Conservation (phyloP, 2,329 filamentous ascomycete species). For the Botrytis byssoidea region DNA sequence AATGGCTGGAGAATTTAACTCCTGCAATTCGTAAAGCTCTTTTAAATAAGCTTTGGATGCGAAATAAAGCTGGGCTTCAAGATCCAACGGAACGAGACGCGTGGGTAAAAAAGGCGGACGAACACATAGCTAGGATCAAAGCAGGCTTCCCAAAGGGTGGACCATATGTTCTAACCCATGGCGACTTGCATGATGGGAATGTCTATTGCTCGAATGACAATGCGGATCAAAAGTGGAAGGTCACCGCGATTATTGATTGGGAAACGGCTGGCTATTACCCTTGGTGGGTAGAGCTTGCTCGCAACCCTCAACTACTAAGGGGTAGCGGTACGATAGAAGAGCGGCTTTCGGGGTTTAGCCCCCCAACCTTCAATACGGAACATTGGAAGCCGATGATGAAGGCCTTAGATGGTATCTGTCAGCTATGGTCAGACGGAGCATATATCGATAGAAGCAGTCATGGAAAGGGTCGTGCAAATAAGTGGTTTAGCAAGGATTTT, state of each 20-base stretch:
- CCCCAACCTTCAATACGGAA: background rate
- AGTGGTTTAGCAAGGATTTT: background rate
- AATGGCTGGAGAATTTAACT: conserved; percentile 9
- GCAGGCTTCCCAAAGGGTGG: background rate
- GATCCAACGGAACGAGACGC: background rate
- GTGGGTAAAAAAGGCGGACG: background rate
- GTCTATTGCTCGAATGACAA: background rate
- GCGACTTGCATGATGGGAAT: background rate
- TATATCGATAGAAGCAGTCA: fast-evolving
- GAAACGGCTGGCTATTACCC: background rate
- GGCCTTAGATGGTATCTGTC: fast-evolving
- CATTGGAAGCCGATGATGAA: background rate
- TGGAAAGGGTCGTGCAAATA: background rate
- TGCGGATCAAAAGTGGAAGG: background rate
- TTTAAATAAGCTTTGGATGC: fast-evolving
- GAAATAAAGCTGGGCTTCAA: background rate
- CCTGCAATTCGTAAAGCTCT: background rate
- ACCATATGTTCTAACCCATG: conserved; percentile 7
- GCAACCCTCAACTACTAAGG: fast-evolving
- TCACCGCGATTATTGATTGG: conserved; percentile 6
- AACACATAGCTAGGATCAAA: background rate
- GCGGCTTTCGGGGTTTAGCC: fast-evolving
- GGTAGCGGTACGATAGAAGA: background rate
- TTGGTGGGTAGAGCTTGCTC: background rate
- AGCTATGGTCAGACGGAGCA: background rate